These are phyloP conservation scores for Bolboschoenoplectus hybrid DNA, from an alignment of 202 grass and related monocot species.

Conservation along the genomic window DNA sequence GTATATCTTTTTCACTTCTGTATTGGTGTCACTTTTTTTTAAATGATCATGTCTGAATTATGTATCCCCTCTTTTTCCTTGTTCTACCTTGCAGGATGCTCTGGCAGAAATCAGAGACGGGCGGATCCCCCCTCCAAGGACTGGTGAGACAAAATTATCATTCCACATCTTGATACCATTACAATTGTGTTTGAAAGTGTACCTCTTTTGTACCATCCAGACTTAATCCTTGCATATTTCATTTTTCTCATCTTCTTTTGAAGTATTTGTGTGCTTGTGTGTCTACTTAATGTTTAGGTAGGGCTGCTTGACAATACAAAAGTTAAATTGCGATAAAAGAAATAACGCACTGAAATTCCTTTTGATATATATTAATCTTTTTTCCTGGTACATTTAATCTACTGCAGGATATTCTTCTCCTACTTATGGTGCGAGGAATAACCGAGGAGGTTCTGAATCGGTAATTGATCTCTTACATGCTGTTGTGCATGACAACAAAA, in stretches of 20 bases:
- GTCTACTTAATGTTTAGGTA: background rate
- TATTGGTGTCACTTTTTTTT: background rate
- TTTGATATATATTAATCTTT: background rate
- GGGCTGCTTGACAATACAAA: background rate
- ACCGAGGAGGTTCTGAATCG: conserved; percentile 49
- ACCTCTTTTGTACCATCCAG: conserved; percentile 8
- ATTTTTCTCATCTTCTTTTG: background rate
- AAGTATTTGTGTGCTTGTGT: background rate
- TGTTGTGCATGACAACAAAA: conserved; percentile 57
- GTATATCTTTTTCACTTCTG: background rate
- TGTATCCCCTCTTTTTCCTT: conserved; percentile 1
- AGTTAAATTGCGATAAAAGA: background rate
- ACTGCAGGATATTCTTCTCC: conserved; percentile 53
- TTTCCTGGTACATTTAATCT: conserved; percentile 44
- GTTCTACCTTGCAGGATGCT: conserved; percentile 66
- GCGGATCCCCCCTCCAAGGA: conserved; percentile 73
- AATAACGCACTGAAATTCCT: background rate
- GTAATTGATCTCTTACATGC: conserved; percentile 80
- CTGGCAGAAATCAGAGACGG: conserved; percentile 85
- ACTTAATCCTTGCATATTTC: background rate
- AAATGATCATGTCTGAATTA: background rate
- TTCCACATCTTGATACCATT: background rate
- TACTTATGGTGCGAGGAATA: conserved; percentile 43
- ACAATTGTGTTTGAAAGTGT: background rate
- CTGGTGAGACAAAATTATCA: conserved; percentile 26